phyloP scores from a whole-genome alignment of 2,329 filamentous ascomycete species.

The Pestalotiopsis sp. region DNA sequence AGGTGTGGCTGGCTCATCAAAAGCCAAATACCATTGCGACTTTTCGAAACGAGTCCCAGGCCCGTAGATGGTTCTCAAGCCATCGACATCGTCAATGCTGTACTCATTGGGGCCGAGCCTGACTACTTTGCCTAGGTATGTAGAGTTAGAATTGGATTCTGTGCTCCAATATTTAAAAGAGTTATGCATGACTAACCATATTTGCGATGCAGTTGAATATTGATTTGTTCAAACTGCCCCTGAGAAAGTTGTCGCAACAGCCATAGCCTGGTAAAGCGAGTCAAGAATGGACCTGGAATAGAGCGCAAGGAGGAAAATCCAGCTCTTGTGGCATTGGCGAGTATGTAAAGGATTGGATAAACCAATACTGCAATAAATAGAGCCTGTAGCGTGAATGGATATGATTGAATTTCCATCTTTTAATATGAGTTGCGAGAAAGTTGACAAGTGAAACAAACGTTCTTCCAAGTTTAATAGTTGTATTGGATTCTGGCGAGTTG shows the following conservation, averaged over 20 bases:
- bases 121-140: not conserved
- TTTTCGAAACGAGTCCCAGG: not conserved
- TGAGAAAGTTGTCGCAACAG: not conserved
- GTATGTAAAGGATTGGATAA: not conserved
- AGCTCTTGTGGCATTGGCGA: not conserved
- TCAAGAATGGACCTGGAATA: not conserved
- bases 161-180: not conserved
- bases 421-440: not conserved
- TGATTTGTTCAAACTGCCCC: not conserved
- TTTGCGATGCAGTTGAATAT: constrained; percentile 1
- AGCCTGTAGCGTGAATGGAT: not conserved
- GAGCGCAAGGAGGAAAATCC: not conserved
- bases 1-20: not conserved
- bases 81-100: not conserved
- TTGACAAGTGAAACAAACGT: not conserved
- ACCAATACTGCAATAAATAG: not conserved
- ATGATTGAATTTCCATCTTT: not conserved
- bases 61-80: not conserved
- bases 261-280: not conserved
- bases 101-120: not conserved
- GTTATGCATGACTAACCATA: not conserved
- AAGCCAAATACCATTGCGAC: not conserved
- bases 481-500: not conserved
- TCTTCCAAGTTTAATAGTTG: not conserved
- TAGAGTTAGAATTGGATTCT: not conserved